Conservation (phyloP, 140 eudicot species). For the Erigeron philadelphicus region DNA sequence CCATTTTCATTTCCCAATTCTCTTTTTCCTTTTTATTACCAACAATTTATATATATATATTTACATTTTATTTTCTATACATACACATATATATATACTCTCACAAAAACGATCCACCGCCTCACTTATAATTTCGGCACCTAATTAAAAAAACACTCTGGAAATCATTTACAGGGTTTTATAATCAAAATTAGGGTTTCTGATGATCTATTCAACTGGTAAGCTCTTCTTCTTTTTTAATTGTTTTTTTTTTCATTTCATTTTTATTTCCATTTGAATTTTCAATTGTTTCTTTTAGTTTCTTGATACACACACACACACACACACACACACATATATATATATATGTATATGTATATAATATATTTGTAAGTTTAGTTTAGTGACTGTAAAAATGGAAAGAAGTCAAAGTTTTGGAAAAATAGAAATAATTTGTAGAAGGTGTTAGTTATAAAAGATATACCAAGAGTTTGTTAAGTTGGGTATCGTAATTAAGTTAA, state of each 20-base stretch:
- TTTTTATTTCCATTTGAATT: neutral
- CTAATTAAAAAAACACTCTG: neutral
- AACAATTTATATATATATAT: neutral
- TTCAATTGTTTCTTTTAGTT: too few relatives aligned
- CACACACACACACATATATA: too few relatives aligned
- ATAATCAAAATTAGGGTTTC: neutral
- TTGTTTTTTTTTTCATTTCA: slow-evolving; percentile 11
- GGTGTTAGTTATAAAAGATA: too few relatives aligned
- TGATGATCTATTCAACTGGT: slow-evolving; percentile 13
- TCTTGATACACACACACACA: too few relatives aligned
- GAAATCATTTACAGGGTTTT: slow-evolving; percentile 28
- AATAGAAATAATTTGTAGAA: too few relatives aligned
- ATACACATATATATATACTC: neutral
- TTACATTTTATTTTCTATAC: neutral
- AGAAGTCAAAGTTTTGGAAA: too few relatives aligned
- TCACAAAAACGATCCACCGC: slow-evolving; percentile 33
- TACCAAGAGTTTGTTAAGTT: too few relatives aligned
- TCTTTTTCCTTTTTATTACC: neutral
- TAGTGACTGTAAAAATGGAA: too few relatives aligned
- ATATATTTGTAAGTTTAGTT: neutral
- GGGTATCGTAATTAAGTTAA: too few relatives aligned
- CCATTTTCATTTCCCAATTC: neutral
- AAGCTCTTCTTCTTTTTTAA: neutral
- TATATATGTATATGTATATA: too few relatives aligned
- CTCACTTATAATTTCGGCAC: slow-evolving; percentile 22